phyloP scores from a whole-genome alignment of 192 early-diverging fungal species.

The Entophlyctis luteolus region DNA sequence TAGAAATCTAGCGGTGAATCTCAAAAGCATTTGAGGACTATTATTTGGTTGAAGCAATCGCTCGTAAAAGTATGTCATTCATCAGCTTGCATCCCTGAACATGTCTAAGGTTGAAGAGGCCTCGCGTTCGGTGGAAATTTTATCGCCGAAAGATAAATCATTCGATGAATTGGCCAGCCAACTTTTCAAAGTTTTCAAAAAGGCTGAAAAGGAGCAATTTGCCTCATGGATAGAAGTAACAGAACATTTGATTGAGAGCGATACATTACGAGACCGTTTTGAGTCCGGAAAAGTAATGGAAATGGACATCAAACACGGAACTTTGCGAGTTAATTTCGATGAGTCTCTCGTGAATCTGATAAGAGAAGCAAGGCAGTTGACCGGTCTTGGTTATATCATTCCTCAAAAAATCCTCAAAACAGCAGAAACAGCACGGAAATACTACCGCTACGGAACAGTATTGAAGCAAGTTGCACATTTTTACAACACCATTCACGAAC shows the following conservation, averaged over 20 bases:
- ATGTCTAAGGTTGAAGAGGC: slow-evolving; percentile 39
- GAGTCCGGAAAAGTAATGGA: slow-evolving; percentile 47
- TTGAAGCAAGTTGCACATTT: slow-evolving; percentile 61
- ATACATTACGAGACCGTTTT: slow-evolving; percentile 6
- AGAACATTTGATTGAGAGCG: slow-evolving; percentile 30
- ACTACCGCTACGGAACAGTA: slow-evolving; percentile 49
- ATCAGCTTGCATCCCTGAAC: not conserved
- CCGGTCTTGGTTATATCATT: slow-evolving; percentile 50
- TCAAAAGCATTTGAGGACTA: slow-evolving; percentile 22
- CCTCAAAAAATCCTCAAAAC: slow-evolving; percentile 41
- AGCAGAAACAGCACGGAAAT: slow-evolving; percentile 43
- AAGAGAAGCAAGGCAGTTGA: slow-evolving; percentile 47
- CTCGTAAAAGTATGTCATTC: slow-evolving; percentile 29
- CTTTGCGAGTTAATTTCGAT: slow-evolving; percentile 48
- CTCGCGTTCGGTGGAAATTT: slow-evolving; percentile 22
- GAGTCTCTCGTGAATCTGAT: slow-evolving; percentile 47
- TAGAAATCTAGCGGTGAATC: slow-evolving; percentile 8
- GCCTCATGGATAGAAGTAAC: slow-evolving; percentile 36
- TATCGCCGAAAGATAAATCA: slow-evolving; percentile 28
- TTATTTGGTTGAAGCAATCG: slow-evolving; percentile 45
- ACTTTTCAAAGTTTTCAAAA: slow-evolving; percentile 34
- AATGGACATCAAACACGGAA: slow-evolving; percentile 44
- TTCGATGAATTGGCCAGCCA: slow-evolving; percentile 28
- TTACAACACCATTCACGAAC: slow-evolving; percentile 61
- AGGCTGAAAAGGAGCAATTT: slow-evolving; percentile 47